These are phyloP conservation scores for Fragaria vesca DNA, from an alignment of 306 rosid genomes.

Conservation along the genomic window DNA sequence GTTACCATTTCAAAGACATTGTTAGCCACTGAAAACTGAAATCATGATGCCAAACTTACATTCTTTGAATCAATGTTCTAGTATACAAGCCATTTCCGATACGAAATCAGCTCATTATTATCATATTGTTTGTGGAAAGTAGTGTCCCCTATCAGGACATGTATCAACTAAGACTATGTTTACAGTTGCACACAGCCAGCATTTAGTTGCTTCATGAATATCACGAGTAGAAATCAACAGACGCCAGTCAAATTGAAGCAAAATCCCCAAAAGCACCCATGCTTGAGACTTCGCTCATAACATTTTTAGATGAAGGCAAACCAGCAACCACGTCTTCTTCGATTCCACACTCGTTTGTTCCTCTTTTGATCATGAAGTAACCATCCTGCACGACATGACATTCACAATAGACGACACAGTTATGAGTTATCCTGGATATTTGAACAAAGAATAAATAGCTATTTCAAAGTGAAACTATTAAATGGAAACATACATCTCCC, in stretches of 20 bases:
- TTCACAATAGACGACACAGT: not conserved
- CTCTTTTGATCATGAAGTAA: constrained; percentile 87
- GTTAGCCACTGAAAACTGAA: not conserved
- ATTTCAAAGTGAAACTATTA: constrained; percentile 21
- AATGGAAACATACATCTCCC: constrained; percentile 78
- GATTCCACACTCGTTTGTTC: constrained; percentile 88
- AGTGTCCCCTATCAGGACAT: not conserved
- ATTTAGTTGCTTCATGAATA: constrained; percentile 1
- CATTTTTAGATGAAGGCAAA: constrained; percentile 69
- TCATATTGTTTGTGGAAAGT: not conserved
- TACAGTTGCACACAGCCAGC: not conserved
- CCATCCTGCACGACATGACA: constrained; percentile 64
- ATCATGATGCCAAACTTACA: not conserved
- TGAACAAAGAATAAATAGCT: not conserved
- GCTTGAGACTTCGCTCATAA: constrained; percentile 44
- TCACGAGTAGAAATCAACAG: not conserved
- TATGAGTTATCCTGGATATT: not conserved
- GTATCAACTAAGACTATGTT: not conserved
- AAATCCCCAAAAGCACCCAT: constrained; percentile 20
- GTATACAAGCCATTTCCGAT: not conserved
- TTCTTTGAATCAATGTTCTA: not conserved
- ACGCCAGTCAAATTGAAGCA: not conserved
- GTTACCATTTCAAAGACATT: not conserved
- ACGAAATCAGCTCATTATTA: not conserved
- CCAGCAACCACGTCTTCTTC: constrained; percentile 83